A percentile compares a stretch with the other conserved stretches of the same genome.
phyloP scores from a whole-genome alignment of 2,329 filamentous ascomycete species.

The Akanthomyces uredinophilus region DNA sequence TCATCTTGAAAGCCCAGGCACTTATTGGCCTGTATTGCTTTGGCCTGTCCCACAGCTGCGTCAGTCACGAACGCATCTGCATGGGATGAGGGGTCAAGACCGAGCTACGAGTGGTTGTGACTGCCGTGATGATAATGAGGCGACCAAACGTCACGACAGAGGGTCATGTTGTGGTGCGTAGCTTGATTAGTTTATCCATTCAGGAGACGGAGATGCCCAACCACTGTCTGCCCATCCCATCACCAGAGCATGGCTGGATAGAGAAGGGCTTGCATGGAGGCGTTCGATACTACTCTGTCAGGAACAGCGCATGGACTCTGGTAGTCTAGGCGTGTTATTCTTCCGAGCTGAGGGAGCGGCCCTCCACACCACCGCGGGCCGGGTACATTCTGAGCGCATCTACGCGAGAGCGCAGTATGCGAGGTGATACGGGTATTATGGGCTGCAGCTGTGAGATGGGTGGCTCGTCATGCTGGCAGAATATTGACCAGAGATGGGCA shows the following conservation, averaged over 20 bases:
- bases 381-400: constrained; percentile 3
- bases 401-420: background rate
- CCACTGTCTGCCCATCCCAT: background rate
- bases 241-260: background rate
- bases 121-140: background rate
- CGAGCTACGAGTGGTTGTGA: background rate
- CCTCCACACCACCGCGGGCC: constrained; percentile 3
- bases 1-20: background rate
- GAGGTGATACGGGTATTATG: constrained; percentile 10
- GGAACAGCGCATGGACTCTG: background rate
- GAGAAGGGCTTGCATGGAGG: constrained; percentile 1
- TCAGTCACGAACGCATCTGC: constrained; percentile 9
- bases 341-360: background rate
- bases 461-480: constrained; percentile 9
- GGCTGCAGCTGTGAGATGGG: background rate
- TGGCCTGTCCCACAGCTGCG: background rate
- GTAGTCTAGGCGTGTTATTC: background rate
- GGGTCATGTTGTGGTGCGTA: background rate
- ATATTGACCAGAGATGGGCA: background rate
- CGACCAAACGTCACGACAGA: background rate
- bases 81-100: background rate
- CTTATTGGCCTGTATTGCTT: background rate
- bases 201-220: constrained; percentile 9
- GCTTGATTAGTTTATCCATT: background rate
- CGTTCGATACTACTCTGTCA: constrained; percentile 12